phyloP scores from a whole-genome alignment of 2,329 filamentous ascomycete genomes.

The Colletotrichum acutatum region DNA sequence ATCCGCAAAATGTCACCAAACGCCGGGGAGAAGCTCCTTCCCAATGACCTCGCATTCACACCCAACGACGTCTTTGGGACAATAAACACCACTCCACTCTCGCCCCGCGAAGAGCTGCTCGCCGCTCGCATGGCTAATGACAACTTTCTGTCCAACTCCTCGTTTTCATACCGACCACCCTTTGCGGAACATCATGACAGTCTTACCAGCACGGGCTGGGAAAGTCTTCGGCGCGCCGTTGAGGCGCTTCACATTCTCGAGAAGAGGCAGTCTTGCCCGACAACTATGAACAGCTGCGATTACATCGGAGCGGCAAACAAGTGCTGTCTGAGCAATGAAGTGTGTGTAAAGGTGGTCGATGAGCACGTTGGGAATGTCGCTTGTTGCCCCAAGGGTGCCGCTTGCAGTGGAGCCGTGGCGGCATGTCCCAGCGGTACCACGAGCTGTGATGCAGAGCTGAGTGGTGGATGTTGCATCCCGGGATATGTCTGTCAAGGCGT shows the following conservation, averaged over 20 bases:
- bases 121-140: conserved; percentile 45
- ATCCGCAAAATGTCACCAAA: conserved; percentile 79
- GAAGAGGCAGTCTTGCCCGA: conserved; percentile 74
- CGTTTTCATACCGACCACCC: conserved; percentile 56
- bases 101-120: conserved; percentile 43
- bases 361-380: conserved; percentile 75
- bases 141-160: conserved; percentile 25
- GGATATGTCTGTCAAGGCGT: conserved; percentile 76
- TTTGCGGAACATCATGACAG: conserved; percentile 59
- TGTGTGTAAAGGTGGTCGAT: conserved; percentile 73
- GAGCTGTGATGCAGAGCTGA: conserved; percentile 71
- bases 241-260: conserved; percentile 60
- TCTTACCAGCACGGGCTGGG: conserved; percentile 39
- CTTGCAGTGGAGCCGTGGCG: conserved; percentile 72
- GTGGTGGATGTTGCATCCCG: conserved; percentile 81
- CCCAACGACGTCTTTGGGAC: conserved; percentile 28
- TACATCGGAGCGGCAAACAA: conserved; percentile 74
- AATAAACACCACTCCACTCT: conserved; percentile 31
- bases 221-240: conserved; percentile 55
- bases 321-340: conserved; percentile 76
- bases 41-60: conserved; percentile 70
- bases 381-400: conserved; percentile 76
- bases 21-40: conserved; percentile 78
- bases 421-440: conserved; percentile 71
- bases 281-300: conserved; percentile 72